These are phyloP conservation scores for Jatropha curcas DNA, from an alignment of 345 rosid genomes.

Conservation along the genomic window DNA sequence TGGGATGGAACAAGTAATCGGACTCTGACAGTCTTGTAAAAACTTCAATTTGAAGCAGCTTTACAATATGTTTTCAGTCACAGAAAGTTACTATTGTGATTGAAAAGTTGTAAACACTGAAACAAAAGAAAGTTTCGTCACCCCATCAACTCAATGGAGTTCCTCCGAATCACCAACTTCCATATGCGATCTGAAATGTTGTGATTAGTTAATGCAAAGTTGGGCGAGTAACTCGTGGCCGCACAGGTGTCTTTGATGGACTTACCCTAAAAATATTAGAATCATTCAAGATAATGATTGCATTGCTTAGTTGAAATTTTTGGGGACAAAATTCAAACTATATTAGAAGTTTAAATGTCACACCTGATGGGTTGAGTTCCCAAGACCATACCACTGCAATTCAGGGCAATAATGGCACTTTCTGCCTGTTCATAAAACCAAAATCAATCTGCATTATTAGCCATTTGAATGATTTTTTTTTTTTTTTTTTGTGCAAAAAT, in stretches of 20 bases:
- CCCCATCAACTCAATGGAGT: constrained; percentile 41
- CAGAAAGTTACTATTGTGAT: constrained; percentile 33
- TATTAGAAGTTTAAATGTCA: background rate
- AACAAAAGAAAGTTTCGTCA: constrained; percentile 40
- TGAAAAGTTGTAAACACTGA: constrained; percentile 39
- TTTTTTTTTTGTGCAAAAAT: too few relatives aligned
- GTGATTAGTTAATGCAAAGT: constrained; percentile 28
- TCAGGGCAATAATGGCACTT: constrained; percentile 72
- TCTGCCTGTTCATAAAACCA: constrained; percentile 60
- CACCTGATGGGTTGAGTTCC: constrained; percentile 80
- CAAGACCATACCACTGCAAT: constrained; percentile 68
- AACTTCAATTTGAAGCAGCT: constrained; percentile 41
- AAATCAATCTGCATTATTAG: constrained; percentile 4
- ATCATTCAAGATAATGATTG: background rate
- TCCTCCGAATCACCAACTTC: constrained; percentile 31
- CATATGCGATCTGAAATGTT: constrained; percentile 29
- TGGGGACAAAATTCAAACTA: background rate
- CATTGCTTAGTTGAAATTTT: background rate
- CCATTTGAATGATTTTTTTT: background rate
- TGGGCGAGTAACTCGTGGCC: constrained; percentile 65
- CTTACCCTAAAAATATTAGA: constrained; percentile 57
- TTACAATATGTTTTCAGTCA: constrained; percentile 38
- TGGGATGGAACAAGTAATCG: background rate
- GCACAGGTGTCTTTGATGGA: constrained; percentile 83
- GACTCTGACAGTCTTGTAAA: constrained; percentile 19